Base-by-base conservation (phyloP, 2,329 filamentous ascomycete species). In the Colletotrichum spaethianum region DNA sequence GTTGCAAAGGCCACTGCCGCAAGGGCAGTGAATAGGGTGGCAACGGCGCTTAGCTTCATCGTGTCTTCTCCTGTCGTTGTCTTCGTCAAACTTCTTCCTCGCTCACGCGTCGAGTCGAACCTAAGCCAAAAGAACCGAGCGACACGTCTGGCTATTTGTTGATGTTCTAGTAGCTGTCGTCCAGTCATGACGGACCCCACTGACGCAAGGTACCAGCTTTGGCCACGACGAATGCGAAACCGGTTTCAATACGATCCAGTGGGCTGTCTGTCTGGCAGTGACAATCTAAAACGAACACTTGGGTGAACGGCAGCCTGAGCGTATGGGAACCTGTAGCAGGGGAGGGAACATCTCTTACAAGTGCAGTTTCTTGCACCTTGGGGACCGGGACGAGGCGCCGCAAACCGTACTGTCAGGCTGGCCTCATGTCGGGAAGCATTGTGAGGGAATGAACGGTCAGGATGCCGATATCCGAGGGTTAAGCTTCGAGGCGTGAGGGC, bases 231-330 rank as follows among this genome's bases (percentile, higher is more conserved):
- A 69, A 69, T 72, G 57, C 69, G 69, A 72, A 72, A 72, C 69
- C 65, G 69, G 59, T 68, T 72, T 72, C 69, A 68, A 72, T 52
- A 33, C 26, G 33, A 69, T 69, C 65, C 64, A 53, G 59, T 46
- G 38, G 59, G 52, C 16, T 59, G 69, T 63, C 60, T 72, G 64
- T 62, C 65, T 63, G 65, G 69, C 40, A 44, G 59, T 68, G 52
- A 23, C 31, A 66, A 72, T 63, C 69, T 65, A 72, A 72, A 72
- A 72, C 69, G 52, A 60, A 52, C 69, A 63, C 50, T 60, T 63
- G 65, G 69, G 64, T 57, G 59, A 72, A 72, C 59, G 53, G 59
- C 65, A 72, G 69, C 64, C 69, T 72, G 69, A 63, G 69, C 69
- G 65, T 65, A 31, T 28, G 59, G 59, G 40, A 72, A 69, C 46